Conservation (phyloP, 208 protist genomes). For the Endotrypanum monterogeii region DNA sequence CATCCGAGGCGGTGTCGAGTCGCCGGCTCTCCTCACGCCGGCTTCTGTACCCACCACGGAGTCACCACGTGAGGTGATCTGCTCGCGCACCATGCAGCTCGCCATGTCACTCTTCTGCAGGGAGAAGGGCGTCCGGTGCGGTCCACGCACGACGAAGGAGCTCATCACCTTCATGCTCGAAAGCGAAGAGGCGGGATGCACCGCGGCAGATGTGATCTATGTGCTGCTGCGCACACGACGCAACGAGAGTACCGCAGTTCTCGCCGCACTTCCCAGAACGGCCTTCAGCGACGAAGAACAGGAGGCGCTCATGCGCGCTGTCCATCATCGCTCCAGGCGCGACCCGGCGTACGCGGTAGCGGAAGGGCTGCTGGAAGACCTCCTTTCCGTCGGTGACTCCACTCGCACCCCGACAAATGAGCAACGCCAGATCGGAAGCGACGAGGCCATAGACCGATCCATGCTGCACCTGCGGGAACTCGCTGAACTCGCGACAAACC, state of each 20-base stretch:
- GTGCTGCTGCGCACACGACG: constrained; percentile 57
- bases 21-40: background rate
- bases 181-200: constrained; percentile 11
- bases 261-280: constrained; percentile 43
- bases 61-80: constrained; percentile 22
- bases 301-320: constrained; percentile 28
- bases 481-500: background rate
- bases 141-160: constrained; percentile 61
- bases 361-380: constrained; percentile 26
- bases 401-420: background rate
- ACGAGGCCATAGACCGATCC: constrained; percentile 4
- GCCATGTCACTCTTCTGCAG: constrained; percentile 52
- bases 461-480: constrained; percentile 15
- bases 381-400: constrained; percentile 19
- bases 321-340: constrained; percentile 13
- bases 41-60: constrained; percentile 7
- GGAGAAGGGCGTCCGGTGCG: constrained; percentile 78
- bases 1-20: background rate
- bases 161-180: constrained; percentile 37
- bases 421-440: too few relatives aligned
- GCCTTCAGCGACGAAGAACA: constrained; percentile 38
- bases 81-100: constrained; percentile 64
- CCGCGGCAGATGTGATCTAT: constrained; percentile 46
- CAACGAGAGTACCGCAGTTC: constrained; percentile 49
- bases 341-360: constrained; percentile 31